Conservation (phyloP, 768 basidiomycete species). For the Mycena albidolilacea region DNA sequence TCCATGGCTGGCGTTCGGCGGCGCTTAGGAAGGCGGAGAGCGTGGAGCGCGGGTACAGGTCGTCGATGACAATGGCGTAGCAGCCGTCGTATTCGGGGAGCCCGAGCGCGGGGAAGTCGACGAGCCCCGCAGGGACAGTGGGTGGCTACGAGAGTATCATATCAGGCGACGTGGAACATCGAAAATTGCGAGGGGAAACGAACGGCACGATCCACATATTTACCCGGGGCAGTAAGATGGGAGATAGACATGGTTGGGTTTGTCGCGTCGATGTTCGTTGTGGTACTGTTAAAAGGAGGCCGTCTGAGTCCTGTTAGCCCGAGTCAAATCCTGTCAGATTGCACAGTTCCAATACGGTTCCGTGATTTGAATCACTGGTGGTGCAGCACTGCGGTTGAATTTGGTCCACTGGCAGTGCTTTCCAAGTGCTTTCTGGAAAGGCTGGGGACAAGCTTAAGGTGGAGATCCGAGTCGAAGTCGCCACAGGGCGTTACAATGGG, state of each 20-base stretch:
- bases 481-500: too few relatives aligned
- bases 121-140: constrained; percentile 20
- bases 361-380: too few relatives aligned
- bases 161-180: not conserved
- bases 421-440: too few relatives aligned
- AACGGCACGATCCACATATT: not conserved
- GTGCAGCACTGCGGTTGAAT: too few relatives aligned
- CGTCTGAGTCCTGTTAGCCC: too few relatives aligned
- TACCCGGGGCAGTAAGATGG: too few relatives aligned
- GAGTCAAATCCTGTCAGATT: too few relatives aligned
- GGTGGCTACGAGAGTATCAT: not conserved
- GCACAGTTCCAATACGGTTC: too few relatives aligned
- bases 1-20: constrained; percentile 25
- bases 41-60: constrained; percentile 10
- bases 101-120: constrained; percentile 27
- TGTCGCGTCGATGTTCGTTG: not conserved
- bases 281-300: too few relatives aligned
- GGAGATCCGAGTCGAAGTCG: too few relatives aligned
- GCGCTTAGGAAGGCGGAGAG: constrained; percentile 24
- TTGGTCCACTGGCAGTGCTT: too few relatives aligned
- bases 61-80: constrained; percentile 38
- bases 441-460: too few relatives aligned
- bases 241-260: not conserved
- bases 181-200: not conserved
- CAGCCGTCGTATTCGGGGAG: constrained; percentile 31